Conservation (phyloP, 345 rosid genomes). For the Hirschfeldia incana region DNA sequence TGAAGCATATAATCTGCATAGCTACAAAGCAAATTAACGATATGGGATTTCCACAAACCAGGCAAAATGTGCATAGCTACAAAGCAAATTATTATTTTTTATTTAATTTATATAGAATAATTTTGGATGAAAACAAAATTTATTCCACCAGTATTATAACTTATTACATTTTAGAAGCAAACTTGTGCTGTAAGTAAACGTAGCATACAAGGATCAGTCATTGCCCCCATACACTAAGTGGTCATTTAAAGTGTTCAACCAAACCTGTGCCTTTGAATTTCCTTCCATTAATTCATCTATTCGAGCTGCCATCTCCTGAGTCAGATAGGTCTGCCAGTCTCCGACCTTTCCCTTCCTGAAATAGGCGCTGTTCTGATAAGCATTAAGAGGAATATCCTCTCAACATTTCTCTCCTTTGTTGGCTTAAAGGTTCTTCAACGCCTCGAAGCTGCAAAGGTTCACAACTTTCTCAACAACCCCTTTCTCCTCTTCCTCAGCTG, state of each 20-base stretch:
- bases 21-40: too few species aligned
- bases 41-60: too few species aligned
- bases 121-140: neutral
- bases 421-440: neutral
- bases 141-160: too few species aligned
- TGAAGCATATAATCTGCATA: too few species aligned
- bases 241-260: slow-evolving; percentile 6
- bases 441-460: neutral
- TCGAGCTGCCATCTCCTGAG: slow-evolving; percentile 26
- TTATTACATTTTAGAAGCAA: too few species aligned
- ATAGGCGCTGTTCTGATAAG: slow-evolving; percentile 4
- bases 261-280: slow-evolving; percentile 15
- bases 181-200: neutral
- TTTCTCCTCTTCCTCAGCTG: neutral
- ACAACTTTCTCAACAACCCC: neutral
- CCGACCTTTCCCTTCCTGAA: slow-evolving; percentile 27
- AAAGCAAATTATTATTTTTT: too few species aligned
- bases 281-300: slow-evolving; percentile 18
- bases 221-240: neutral
- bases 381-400: neutral
- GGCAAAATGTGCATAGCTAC: too few species aligned
- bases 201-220: neutral
- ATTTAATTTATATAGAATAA: slow-evolving; percentile 42
- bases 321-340: slow-evolving; percentile 21
- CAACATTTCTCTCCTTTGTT: slow-evolving; percentile 6